Base-by-base conservation (phyloP, 768 basidiomycete genomes). In the Gymnopilus junonius region DNA sequence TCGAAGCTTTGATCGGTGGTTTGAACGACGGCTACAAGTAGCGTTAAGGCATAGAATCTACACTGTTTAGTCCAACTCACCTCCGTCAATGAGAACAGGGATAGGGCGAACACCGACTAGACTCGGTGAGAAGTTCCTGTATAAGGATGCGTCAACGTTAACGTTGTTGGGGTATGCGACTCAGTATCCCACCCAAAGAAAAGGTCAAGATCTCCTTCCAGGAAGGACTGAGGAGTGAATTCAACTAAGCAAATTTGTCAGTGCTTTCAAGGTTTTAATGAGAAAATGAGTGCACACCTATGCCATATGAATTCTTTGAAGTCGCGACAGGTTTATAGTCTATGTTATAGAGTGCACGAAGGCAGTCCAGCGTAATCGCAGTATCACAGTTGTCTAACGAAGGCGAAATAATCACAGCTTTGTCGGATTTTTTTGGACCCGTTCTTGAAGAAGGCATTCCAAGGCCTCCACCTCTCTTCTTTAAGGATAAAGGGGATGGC, bases 1-100 rank as follows among this genome's bases (percentile, higher is more conserved):
- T 75, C 66, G 66, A 85, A 84, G 55, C 81, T 76, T 64, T 74
- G 70, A 34, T 77, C 39, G 6, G 63, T 65, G 3, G 80, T 80
- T 68, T 87, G 85, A 1, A 80, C 76, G 25, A 82, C 75, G 27
- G 83, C 82, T 83, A 32, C 51, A 51, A 10, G 31, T 43, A 37
- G 20, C 23, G n/a, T 32, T 42, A 21, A 59, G 45, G 34, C 31
- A 17, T 4, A n/a, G 15, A 17, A 15, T 11, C 20, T n/a, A 12
- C 15, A 14, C 27, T 40, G 31, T 5, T 11, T 8, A 34, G 11
- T 3, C 21, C 14, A 21, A 55, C 66, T 35, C 46, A 76, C 76
- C 76, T 67, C 76, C 76, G 37, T 78, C 80, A 21, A 72, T 66
- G 11, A 80, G 70, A 51, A 75, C 76, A 21, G 69, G 59, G 20